phyloP scores from a whole-genome alignment of 305 asterid species.

The Rubia peregrina region DNA sequence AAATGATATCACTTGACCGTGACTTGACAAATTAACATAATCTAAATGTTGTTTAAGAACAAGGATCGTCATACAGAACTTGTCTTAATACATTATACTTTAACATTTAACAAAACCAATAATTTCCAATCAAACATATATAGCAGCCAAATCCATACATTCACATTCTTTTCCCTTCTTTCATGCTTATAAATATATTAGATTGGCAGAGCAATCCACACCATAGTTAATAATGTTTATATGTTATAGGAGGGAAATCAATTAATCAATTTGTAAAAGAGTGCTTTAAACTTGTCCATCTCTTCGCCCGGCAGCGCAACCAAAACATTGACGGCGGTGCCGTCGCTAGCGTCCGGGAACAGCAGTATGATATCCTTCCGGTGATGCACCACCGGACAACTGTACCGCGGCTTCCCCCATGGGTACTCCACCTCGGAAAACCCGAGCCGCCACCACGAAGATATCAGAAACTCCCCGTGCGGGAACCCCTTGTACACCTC shows the following conservation, averaged over 20 bases:
- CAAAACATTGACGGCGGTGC: slow-evolving; percentile 57
- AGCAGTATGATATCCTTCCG: slow-evolving; percentile 65
- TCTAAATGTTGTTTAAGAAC: too few species aligned
- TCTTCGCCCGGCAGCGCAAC: slow-evolving; percentile 65
- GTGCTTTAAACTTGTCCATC: slow-evolving; percentile 50
- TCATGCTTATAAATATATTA: too few species aligned
- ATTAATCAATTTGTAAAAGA: slow-evolving; percentile 26
- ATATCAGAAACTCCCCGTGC: slow-evolving; percentile 66
- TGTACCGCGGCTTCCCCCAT: slow-evolving; percentile 76
- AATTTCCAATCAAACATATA: too few species aligned
- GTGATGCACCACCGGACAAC: slow-evolving; percentile 73
- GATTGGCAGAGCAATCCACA: too few species aligned
- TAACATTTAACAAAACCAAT: too few species aligned
- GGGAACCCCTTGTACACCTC: slow-evolving; percentile 75
- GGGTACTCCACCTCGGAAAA: slow-evolving; percentile 65
- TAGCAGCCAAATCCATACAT: too few species aligned
- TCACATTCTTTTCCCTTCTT: too few species aligned
- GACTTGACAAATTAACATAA: too few species aligned
- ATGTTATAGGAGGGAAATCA: not conserved
- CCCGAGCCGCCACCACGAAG: slow-evolving; percentile 95
- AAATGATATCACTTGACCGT: too few species aligned
- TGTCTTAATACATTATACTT: too few species aligned
- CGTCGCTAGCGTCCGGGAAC: slow-evolving; percentile 50
- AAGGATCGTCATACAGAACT: too few species aligned
- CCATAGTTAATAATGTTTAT: not conserved